Percentiles rank a stretch among this genome's conserved stretches.
Conservation (phyloP, 179 eudicot species). For the Heliamphora pulchella region DNA sequence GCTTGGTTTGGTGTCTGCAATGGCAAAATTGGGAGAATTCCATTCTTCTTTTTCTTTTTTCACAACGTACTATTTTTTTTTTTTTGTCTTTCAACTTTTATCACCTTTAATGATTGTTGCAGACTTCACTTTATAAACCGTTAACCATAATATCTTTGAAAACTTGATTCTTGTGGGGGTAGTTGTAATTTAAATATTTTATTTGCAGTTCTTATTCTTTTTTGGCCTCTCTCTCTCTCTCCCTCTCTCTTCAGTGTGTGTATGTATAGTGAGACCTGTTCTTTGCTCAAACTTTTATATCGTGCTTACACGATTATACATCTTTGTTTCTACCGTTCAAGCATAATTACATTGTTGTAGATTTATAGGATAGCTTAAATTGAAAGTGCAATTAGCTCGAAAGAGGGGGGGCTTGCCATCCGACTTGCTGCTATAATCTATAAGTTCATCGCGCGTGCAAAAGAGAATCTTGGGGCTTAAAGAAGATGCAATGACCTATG, state of each 20-base stretch:
- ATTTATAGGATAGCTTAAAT: neutral
- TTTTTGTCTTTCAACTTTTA: no score
- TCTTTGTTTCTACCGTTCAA: neutral
- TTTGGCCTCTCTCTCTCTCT: neutral
- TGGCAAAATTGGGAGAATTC: no score
- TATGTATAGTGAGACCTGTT: neutral
- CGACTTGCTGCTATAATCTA: neutral
- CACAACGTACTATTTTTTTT: no score
- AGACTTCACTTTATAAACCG: no score
- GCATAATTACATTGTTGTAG: neutral
- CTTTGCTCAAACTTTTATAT: neutral
- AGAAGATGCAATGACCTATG: neutral
- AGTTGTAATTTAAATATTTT: neutral
- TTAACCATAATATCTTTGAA: no score
- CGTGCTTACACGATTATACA: neutral
- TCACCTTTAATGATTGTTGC: no score
- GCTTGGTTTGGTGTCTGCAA: no score
- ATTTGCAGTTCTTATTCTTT: neutral
- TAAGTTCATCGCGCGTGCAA: neutral
- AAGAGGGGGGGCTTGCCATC: no score
- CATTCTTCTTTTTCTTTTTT: no score
- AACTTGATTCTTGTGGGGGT: no score
- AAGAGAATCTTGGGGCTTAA: neutral
- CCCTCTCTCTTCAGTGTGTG: neutral
- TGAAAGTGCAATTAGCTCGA: neutral